Base-by-base conservation (phyloP, 345 rosid genomes). In the Aquilaria yunnanensis region DNA sequence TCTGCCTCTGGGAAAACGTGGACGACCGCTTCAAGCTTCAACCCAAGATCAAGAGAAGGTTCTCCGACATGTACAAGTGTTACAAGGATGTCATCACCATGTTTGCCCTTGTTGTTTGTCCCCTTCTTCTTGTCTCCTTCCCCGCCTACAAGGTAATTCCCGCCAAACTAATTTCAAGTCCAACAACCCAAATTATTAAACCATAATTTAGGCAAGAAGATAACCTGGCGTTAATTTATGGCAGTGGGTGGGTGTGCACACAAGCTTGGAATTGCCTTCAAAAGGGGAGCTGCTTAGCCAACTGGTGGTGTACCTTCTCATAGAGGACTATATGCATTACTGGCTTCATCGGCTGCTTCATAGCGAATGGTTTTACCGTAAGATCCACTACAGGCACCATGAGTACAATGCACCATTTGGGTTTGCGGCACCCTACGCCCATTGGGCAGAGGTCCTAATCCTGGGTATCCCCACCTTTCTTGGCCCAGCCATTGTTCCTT, bases 311-410 rank as follows among this genome's bases (percentile, higher is more conserved):
- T 88, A 88, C 69, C 88, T 91, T 68, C 11, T 88, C 59, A 68
- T 86, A 49, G 93, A 91, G 69, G 96, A 91, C 29, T 16, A 78
- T 51, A 82, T 85, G 10, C 81, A 86, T 57, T 91, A 91, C 64
- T 91, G 97, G 96, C 60, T 84, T 29, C 97, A 91, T 67, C 80
- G 91, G 54, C 81, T 84, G 62, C 76, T 91, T 12, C 97, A 91
- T 66, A 14, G 74, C 33, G 84, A 84, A 69, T 91, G 96, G 96
- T 89, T 89, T 12, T 88, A 86, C 52, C 89, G 85, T 74, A 91
- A 84, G 56, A 73, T 91, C 64, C 96, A 91, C 63, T 54, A 57
- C 12, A 81, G 83, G 45, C 97, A 91, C 77, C 97, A 91, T 51
- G 91, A 88, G 70, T 86, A 84, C 72, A 64, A 84, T 10, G 85